Evolutionary conservation across 345 rosid genomes (phyloP).

Genomic region (Eucalyptus melliodora): DNA sequence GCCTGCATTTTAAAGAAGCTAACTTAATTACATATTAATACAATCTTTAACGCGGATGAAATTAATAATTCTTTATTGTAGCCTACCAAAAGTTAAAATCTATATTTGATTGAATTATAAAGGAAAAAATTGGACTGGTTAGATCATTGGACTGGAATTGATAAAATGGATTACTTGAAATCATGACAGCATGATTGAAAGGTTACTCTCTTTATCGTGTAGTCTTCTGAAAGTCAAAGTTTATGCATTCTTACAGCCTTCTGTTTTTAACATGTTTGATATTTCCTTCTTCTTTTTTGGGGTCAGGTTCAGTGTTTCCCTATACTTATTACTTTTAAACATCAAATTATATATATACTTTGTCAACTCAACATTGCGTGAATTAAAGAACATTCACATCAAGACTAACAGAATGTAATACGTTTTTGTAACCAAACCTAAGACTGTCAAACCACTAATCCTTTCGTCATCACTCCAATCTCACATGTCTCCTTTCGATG

Average conservation of each 20-base stretch:
- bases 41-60: not conserved
- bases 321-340: not conserved
- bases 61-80: not conserved
- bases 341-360: not conserved
- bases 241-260: no score
- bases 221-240: no score
- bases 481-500: not conserved
- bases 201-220: not conserved
- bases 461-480: not conserved
- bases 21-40: not conserved
- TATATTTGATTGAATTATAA: not conserved
- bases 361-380: not conserved
- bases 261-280: not conserved
- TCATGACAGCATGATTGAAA: not conserved
- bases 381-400: not conserved
- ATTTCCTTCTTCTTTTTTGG: not conserved
- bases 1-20: not conserved
- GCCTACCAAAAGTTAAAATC: not conserved
- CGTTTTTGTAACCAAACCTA: not conserved
- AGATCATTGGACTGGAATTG: not conserved
- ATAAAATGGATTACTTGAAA: not conserved
- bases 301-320: not conserved
- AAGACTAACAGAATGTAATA: not conserved
- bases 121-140: not conserved
- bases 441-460: not conserved